Percentiles rank a stretch among this genome's conserved stretches.
phyloP scores from a whole-genome alignment of 139 green algal species.

The Astrephomene gubernaculifera region DNA sequence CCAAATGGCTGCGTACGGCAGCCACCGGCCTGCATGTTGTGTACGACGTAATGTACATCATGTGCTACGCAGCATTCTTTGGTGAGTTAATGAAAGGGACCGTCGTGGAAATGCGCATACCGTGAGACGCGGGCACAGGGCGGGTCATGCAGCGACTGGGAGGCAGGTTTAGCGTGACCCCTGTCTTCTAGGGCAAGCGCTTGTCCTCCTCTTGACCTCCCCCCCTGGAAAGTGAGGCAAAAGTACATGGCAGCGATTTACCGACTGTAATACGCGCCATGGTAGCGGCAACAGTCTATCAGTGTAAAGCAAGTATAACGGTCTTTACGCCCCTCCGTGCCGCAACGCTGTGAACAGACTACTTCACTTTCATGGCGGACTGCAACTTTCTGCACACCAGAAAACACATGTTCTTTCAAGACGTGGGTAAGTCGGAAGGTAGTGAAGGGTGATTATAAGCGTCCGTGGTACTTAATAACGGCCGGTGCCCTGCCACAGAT shows the following conservation, averaged over 20 bases:
- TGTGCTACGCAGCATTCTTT: slow-evolving; percentile 23
- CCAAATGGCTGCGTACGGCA: not conserved
- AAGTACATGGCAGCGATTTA: not conserved
- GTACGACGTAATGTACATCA: slow-evolving; percentile 25
- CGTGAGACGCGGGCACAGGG: not conserved
- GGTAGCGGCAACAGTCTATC: not conserved
- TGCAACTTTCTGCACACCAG: not conserved
- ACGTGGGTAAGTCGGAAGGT: not conserved
- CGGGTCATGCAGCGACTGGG: not conserved
- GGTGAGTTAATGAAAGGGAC: not conserved
- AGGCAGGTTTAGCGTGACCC: not conserved
- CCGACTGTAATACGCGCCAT: not conserved
- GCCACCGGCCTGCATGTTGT: slow-evolving; percentile 13
- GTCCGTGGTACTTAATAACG: too few relatives aligned
- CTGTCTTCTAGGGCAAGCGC: not conserved
- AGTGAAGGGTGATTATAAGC: too few relatives aligned
- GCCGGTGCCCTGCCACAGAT: too few relatives aligned
- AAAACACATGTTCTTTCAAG: not conserved
- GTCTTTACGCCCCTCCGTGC: not conserved
- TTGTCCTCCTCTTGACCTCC: not conserved
- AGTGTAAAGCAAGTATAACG: not conserved
- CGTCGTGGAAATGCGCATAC: not conserved
- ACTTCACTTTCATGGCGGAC: slow-evolving; percentile 15
- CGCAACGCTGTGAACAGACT: not conserved
- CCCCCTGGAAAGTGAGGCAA: not conserved